phyloP scores from a whole-genome alignment of 1,284 basidiomycete species.

The Cutaneotrichosporon sp. region DNA sequence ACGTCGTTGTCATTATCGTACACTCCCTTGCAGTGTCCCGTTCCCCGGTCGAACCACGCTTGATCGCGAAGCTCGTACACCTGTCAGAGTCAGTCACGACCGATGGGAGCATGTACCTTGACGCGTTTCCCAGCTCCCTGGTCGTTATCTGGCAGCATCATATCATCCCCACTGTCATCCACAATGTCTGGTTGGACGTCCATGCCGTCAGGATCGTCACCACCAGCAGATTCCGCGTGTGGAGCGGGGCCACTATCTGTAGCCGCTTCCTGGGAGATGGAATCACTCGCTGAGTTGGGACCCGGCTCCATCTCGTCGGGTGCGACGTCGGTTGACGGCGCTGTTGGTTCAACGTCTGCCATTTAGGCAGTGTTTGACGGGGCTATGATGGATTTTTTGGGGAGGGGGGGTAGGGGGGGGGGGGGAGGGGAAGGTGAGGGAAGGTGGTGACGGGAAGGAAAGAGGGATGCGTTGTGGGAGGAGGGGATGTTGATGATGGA shows the following conservation, averaged over 20 bases:
- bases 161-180: slow-evolving; percentile 20
- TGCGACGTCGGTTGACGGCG: slow-evolving; percentile 41
- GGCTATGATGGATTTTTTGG: background rate
- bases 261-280: background rate
- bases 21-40: slow-evolving; percentile 87
- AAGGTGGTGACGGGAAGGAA: background rate
- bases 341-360: slow-evolving; percentile 27
- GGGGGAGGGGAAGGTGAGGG: background rate
- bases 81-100: slow-evolving; percentile 52
- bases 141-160: slow-evolving; percentile 19
- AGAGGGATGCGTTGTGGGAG: no score
- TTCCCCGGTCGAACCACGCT: slow-evolving; percentile 89
- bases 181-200: slow-evolving; percentile 20
- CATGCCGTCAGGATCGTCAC: slow-evolving; percentile 16
- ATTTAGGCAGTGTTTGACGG: slow-evolving; percentile 14
- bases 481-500: background rate
- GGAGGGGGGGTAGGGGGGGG: no score
- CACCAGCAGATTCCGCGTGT: background rate
- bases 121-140: slow-evolving; percentile 28
- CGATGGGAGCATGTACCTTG: slow-evolving; percentile 20
- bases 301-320: slow-evolving; percentile 22
- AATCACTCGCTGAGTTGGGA: background rate
- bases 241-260: background rate
- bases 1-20: slow-evolving; percentile 74
- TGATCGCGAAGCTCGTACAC: slow-evolving; percentile 88